phyloP scores from a whole-genome alignment of 371 early-diverging fungal species.

The Mucor ambiguus region DNA sequence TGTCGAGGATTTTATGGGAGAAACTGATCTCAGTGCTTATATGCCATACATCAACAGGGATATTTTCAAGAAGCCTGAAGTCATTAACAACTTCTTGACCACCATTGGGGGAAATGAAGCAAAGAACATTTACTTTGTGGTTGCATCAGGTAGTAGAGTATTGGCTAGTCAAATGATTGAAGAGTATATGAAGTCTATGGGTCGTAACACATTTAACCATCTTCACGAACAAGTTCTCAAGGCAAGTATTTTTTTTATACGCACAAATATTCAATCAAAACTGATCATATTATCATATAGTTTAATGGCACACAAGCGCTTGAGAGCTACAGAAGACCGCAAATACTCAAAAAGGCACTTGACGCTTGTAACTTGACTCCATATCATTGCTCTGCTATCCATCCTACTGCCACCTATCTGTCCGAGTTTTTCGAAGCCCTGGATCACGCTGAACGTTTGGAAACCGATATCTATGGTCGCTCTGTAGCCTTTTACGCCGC shows the following conservation, averaged over 20 bases:
- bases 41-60: slow-evolving; percentile 12
- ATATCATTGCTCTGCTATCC: slow-evolving; percentile 48
- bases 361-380: slow-evolving; percentile 47
- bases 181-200: neutral
- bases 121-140: slow-evolving; percentile 39
- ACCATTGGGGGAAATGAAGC: slow-evolving; percentile 1
- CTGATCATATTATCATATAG: slow-evolving; percentile 8
- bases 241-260: slow-evolving; percentile 23
- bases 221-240: slow-evolving; percentile 50
- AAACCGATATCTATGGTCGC: slow-evolving; percentile 49
- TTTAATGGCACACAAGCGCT: slow-evolving; percentile 23
- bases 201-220: slow-evolving; percentile 41
- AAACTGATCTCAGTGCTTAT: neutral
- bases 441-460: slow-evolving; percentile 40
- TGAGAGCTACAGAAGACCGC: slow-evolving; percentile 41
- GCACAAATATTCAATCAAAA: neutral
- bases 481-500: slow-evolving; percentile 65
- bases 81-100: slow-evolving; percentile 6
- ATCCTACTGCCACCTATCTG: slow-evolving; percentile 45
- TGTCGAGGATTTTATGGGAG: neutral
- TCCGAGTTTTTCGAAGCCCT: slow-evolving; percentile 43
- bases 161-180: slow-evolving; percentile 40
- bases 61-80: slow-evolving; percentile 2
- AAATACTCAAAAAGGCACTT: slow-evolving; percentile 52
- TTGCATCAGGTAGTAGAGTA: slow-evolving; percentile 43